These are phyloP conservation scores for Alternaria viburni DNA, from an alignment of 2,329 filamentous ascomycete species.

Conservation along the genomic window DNA sequence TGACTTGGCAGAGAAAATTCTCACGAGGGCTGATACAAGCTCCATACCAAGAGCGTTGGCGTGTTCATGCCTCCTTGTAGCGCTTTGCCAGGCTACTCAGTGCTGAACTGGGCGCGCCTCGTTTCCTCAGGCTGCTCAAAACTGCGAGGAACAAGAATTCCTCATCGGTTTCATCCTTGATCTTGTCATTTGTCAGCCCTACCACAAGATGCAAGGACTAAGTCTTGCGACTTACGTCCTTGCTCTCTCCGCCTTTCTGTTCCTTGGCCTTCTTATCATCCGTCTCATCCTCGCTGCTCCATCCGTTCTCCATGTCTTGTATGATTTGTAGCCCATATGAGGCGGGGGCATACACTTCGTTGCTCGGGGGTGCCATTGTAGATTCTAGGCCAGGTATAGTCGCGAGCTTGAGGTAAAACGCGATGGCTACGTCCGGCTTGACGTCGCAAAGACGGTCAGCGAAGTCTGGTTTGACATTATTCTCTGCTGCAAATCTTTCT, in stretches of 20 bases:
- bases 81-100: neutral
- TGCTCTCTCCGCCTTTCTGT: neutral
- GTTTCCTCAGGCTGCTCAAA: neutral
- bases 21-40: neutral
- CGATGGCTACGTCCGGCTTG: neutral
- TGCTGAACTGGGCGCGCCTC: neutral
- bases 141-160: neutral
- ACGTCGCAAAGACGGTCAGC: neutral
- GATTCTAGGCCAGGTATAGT: neutral
- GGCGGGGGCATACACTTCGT: neutral
- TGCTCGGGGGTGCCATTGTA: neutral
- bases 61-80: neutral
- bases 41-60: neutral
- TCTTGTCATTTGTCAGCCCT: neutral
- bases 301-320: neutral
- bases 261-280: neutral
- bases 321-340: neutral
- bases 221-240: neutral
- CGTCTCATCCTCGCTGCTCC: neutral
- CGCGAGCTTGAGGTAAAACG: neutral
- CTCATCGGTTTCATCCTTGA: neutral
- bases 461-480: neutral
- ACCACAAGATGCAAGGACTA: neutral
- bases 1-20: neutral
- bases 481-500: neutral